phyloP scores from a whole-genome alignment of 2,329 filamentous ascomycete species.

The Diaporthe batatas region DNA sequence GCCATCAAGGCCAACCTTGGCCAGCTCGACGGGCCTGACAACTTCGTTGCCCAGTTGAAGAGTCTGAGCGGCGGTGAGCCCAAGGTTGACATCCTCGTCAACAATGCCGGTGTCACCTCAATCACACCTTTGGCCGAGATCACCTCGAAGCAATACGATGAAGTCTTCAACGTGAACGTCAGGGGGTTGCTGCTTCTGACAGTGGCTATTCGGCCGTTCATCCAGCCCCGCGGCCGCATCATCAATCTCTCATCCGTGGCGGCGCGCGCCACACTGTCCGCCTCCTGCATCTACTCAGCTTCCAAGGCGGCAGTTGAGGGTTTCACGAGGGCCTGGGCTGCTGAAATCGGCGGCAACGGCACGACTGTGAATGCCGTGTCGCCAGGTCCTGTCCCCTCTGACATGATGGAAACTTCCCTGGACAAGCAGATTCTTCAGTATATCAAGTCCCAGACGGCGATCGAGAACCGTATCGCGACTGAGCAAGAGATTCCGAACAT shows the following conservation, averaged over 20 bases:
- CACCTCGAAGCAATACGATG: conserved; percentile 63
- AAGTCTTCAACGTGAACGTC: conserved; percentile 70
- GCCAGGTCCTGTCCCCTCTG: conserved; percentile 70
- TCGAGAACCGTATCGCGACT: conserved; percentile 64
- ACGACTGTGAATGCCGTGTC: conserved; percentile 73
- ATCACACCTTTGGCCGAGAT: conserved; percentile 55
- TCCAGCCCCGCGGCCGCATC: conserved; percentile 62
- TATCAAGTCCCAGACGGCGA: conserved; percentile 63
- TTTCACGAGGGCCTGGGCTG: conserved; percentile 69
- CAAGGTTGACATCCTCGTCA: conserved; percentile 51
- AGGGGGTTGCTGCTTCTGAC: conserved; percentile 68
- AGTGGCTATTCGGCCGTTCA: conserved; percentile 64
- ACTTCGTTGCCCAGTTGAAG: conserved; percentile 44
- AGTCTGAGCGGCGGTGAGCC: conserved; percentile 39
- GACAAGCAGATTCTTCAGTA: conserved; percentile 63
- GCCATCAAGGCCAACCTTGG: conserved; percentile 46
- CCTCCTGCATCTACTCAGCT: conserved; percentile 64
- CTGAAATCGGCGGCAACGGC: conserved; percentile 67
- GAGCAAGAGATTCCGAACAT: conserved; percentile 68
- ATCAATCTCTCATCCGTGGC: conserved; percentile 72
- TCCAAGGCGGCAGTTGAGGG: conserved; percentile 73
- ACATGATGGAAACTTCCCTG: conserved; percentile 54
- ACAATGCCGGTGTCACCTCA: conserved; percentile 54
- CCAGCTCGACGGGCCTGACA: conserved; percentile 43
- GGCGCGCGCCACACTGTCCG: conserved; percentile 59